Evolutionary conservation across 331 rosid species (phyloP), one percentile per base, ranked within the genome.

Genomic region (Arachis monticola): DNA sequence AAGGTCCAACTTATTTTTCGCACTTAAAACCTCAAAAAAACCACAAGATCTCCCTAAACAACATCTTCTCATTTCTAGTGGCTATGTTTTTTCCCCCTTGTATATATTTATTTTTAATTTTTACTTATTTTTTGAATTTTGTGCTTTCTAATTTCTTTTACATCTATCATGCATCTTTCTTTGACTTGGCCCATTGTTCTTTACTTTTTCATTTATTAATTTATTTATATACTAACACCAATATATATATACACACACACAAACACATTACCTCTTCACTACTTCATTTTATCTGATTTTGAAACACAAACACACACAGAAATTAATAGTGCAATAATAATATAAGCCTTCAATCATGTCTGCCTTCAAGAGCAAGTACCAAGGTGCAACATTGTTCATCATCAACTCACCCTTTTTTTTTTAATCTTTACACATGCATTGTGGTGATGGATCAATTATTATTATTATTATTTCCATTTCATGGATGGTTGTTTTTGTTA

Each of bases 311-410:
- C 31, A 60, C 46, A 74, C 5, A 13, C 13, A 22, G 6, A 17
- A 55, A 55, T 5, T 13, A 13, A 13, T 5, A 55, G 60, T 5
- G 13, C 7, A 55, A 13, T 5, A 38, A 13, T 5, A 22, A 22
- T 22, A 22, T 22, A 60, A 51, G 5, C 17, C 38, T 74, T 67
- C 70, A 47, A 32, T 42, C 64, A 85, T 85, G 88, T 85, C 88
- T 75, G 31, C 48, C 77, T 85, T 81, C 80, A 76, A 79, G 74
- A 82, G 88, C 84, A 85, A 85, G 13, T 85, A 30, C 76, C 64
- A 78, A 66, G 88, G 88, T 83, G 11, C 63, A 5, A 5, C 31
- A 31, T 67, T 73, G 47, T 38, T 38, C 41, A 38, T 38, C 41
- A 38, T 38, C 5, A 38, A 10, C n/a, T 67, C 63, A 67, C 61